phyloP scores from a whole-genome alignment of 2,329 filamentous ascomycete species.

The Lanzia echinophila region DNA sequence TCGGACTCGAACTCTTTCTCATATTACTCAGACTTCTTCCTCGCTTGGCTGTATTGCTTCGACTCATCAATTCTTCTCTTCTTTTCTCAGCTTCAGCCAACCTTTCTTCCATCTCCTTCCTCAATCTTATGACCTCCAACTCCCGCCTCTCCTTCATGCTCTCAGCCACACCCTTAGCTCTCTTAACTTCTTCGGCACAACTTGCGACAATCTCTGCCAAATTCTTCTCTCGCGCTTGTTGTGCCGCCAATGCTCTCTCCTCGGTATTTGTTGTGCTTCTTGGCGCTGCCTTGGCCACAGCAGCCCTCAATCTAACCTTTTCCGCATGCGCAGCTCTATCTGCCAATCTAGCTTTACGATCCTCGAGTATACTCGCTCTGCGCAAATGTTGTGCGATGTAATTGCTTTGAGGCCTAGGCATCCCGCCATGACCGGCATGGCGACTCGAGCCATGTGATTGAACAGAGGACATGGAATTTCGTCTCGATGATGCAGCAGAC shows the following conservation, averaged over 20 bases:
- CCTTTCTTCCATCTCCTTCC: constrained; percentile 71
- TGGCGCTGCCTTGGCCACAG: constrained; percentile 63
- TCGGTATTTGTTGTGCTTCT: constrained; percentile 61
- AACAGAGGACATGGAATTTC: constrained; percentile 71
- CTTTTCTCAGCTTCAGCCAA: constrained; percentile 70
- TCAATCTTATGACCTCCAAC: constrained; percentile 62
- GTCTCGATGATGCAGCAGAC: constrained; percentile 70
- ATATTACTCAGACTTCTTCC: constrained; percentile 46
- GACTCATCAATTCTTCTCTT: constrained; percentile 55
- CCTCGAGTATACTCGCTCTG: constrained; percentile 73
- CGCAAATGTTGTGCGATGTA: constrained; percentile 73
- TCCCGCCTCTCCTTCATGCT: constrained; percentile 75
- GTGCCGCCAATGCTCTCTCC: constrained; percentile 69
- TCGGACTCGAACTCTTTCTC: constrained; percentile 44
- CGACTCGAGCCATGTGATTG: constrained; percentile 43
- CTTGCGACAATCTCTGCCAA: constrained; percentile 73
- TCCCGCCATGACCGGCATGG: constrained; percentile 33
- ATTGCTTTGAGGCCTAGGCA: constrained; percentile 57
- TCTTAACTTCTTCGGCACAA: constrained; percentile 76
- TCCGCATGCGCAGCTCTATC: constrained; percentile 77
- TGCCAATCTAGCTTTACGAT: constrained; percentile 70
- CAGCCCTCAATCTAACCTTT: constrained; percentile 71
- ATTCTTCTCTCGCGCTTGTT: constrained; percentile 72
- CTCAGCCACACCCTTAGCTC: constrained; percentile 77
- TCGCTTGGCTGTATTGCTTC: constrained; percentile 44